These are phyloP conservation scores for Neurospora sp. DNA, from an alignment of 495 filamentous ascomycete genomes.

Conservation along the genomic window DNA sequence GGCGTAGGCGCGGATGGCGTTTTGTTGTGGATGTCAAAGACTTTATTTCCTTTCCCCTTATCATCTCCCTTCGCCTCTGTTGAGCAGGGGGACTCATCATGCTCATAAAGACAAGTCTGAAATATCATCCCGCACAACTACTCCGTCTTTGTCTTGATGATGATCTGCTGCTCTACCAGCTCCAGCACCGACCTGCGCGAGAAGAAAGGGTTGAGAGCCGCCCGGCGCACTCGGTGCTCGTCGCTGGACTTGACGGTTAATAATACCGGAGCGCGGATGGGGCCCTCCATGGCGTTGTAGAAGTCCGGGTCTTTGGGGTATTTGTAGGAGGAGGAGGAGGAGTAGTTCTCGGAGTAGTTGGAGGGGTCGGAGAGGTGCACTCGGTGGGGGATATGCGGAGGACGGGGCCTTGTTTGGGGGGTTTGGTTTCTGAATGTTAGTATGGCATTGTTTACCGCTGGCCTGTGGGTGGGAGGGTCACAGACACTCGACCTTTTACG, in stretches of 20 bases:
- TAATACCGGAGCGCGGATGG: slow-evolving; percentile 1
- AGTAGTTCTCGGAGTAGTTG: slow-evolving; percentile 26
- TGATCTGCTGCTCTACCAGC: slow-evolving; percentile 22
- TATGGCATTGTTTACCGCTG: too few relatives aligned
- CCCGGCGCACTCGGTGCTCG: slow-evolving; percentile 25
- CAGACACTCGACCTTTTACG: too few relatives aligned
- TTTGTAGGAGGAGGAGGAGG: slow-evolving; percentile 12
- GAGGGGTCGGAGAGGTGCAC: slow-evolving; percentile 30
- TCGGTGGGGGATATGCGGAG: slow-evolving; percentile 31
- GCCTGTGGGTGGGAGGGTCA: too few relatives aligned
- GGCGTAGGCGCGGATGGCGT: slow-evolving; percentile 24
- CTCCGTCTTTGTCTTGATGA: slow-evolving; percentile 14
- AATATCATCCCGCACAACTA: slow-evolving; percentile 10
- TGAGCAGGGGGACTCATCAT: neutral
- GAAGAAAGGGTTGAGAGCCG: slow-evolving; percentile 32
- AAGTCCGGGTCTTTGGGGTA: slow-evolving; percentile 20
- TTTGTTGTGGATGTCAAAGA: slow-evolving; percentile 21
- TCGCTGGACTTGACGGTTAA: slow-evolving; percentile 18
- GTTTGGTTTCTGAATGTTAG: neutral
- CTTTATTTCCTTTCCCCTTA: neutral
- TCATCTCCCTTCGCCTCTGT: neutral
- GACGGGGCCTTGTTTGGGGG: slow-evolving; percentile 10
- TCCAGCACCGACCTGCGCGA: slow-evolving; percentile 25
- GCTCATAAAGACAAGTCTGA: neutral
- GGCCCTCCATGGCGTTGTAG: slow-evolving; percentile 4